Base-by-base conservation (phyloP, 1,284 basidiomycete species). In the Flammula alnicola region DNA sequence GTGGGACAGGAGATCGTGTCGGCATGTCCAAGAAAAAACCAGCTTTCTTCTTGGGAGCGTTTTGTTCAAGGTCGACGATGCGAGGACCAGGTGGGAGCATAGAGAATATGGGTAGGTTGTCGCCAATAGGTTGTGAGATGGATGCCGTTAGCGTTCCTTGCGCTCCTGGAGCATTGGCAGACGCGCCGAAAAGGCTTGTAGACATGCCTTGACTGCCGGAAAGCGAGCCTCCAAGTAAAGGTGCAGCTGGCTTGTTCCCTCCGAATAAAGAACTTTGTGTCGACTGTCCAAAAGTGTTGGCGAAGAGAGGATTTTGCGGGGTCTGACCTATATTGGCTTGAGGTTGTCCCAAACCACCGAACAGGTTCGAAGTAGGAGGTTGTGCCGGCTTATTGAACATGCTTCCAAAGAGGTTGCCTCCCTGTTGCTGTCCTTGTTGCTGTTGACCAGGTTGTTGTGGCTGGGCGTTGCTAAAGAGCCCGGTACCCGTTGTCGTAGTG, bases 51-150 rank as follows among this genome's bases (percentile, higher is more conserved):
- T 89, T 90, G 20, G 79, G 76, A 51, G 79, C 77, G 45, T 74
- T 76, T 47, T 76, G 76, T 19, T 88, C 86, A 1, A 86, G 67
- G 25, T 79, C 72, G 44, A 84, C 67, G 1, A 83, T 74, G 31
- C 81, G 81, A 4, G 86, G 83, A 16, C 84, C 83, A 17, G 84
- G 78, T 17, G 86, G 82, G 26, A 91, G 80, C 75, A 91, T 77
- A 45, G 79, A 81, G 60, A 89, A 90, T 38, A 90, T 84, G 1
- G 87, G 84, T 31, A 91, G 74, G 63, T 92, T 94, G 51, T 84
- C 80, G 33, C 90, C 91, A 65, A 98, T 95, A 0, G 96, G 95
- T 64, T 94, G 87, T 39, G 90, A 88, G 62, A 98, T 91, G 8
- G 93, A 94, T 0, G 93, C 90, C 10, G 84, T 90, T 47, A 95